These are phyloP conservation scores for Hysterangium stoloniferum DNA, from an alignment of 768 basidiomycete genomes.

Conservation along the genomic window DNA sequence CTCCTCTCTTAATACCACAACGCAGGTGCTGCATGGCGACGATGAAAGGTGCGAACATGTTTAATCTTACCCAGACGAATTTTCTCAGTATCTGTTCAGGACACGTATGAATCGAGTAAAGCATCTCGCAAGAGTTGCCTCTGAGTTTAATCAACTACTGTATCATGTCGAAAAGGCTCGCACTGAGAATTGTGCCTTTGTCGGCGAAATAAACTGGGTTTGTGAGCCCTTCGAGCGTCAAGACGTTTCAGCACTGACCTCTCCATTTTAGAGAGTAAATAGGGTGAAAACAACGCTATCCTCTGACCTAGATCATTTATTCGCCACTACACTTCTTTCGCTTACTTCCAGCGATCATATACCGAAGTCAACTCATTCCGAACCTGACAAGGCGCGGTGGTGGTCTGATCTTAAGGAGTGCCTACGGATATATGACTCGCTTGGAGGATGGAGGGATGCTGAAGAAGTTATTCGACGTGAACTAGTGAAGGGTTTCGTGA, in stretches of 20 bases:
- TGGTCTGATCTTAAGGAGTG: conserved; percentile 69
- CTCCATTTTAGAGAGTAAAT: conserved; percentile 60
- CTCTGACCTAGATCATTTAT: conserved; percentile 79
- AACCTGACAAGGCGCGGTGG: conserved; percentile 57
- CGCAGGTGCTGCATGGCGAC: conserved; percentile 20
- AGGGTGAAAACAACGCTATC: conserved; percentile 79
- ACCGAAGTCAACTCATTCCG: conserved; percentile 35
- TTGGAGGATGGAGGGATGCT: conserved; percentile 80
- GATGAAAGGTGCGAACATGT: conserved; percentile 39
- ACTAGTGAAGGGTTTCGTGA: conserved; percentile 67
- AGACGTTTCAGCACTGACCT: background rate
- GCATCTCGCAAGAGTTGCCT: conserved; percentile 75
- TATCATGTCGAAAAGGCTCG: conserved; percentile 85
- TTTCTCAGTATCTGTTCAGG: conserved; percentile 27
- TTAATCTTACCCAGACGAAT: background rate
- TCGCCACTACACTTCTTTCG: conserved; percentile 50
- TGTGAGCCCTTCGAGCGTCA: conserved; percentile 21
- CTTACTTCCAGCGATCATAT: conserved; percentile 38
- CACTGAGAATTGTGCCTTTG: conserved; percentile 67
- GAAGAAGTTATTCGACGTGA: conserved; percentile 76
- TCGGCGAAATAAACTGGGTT: conserved; percentile 83
- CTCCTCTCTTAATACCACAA: conserved; percentile 1
- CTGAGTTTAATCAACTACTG: conserved; percentile 86
- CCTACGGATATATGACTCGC: conserved; percentile 66
- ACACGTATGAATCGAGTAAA: conserved; percentile 61